Evolutionary conservation across 164 flowering plant species (phyloP), one percentile per base, ranked within the genome.

Genomic region (Stephania cephalantha): DNA sequence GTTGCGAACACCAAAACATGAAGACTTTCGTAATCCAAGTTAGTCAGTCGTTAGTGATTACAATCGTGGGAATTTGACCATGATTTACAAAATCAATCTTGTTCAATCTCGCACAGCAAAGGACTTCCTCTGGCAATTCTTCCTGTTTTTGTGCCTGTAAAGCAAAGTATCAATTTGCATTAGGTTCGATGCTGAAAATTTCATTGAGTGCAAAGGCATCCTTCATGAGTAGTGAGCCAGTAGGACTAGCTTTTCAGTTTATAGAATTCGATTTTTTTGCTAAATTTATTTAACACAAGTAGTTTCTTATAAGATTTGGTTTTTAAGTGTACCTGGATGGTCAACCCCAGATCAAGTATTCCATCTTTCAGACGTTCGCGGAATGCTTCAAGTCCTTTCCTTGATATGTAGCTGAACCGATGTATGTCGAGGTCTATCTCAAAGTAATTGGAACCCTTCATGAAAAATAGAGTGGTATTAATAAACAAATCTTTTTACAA

Each of bases 351-450:
- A 82, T 96, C 92, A 5, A 96, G 80, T 45, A 90, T 87, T 65
- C 97, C 94, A 75, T 88, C 61, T 78, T 84, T 85, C 79, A 96
- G 71, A 50, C 97, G 93, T 1, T 94, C 99, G 50, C 94, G 83
- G 35, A 94, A 91, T 45, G 99, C 80, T 35, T 94, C 98, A 10
- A 96, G 89, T 44, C 99, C 99, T 76, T 92, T 96, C 78, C 99
- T 89, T 64, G 98, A 88, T 78, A 96, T 90, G 85, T 85, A 96
- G 87, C 98, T 88, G 85, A 94, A 96, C 17, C 97, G 89, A 75
- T 96, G 99, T 81, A 96, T 87, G 80, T 96, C 99, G 69, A 96
- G 84, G 79, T 96, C 98, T 46, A 96, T 91, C 88, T 96, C 99
- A 69, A 96, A 89, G 89, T 96, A 96, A 76, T 88, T 94, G 2